A percentile compares a stretch with the other conserved stretches of the same genome.
These are phyloP conservation scores for Saccharomycopsis guyanensis DNA, from an alignment of 805 yeast genomes.

Conservation along the genomic window DNA sequence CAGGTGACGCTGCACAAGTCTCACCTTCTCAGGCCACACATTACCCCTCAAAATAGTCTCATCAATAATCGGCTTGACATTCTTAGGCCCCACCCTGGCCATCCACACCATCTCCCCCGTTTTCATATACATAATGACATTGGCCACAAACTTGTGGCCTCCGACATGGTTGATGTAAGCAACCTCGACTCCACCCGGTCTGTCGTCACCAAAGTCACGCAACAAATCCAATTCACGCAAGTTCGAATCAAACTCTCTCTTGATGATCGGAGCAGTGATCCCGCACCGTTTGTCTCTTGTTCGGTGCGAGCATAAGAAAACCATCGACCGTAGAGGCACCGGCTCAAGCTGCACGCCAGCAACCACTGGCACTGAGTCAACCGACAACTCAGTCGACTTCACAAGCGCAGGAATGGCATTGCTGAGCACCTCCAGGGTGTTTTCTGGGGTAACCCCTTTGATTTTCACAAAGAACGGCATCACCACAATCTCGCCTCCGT, in stretches of 20 bases:
- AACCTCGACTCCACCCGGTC: conserved; percentile 69
- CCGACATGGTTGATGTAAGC: conserved; percentile 82
- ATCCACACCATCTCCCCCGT: conserved; percentile 80
- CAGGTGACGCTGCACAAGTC: conserved; percentile 44
- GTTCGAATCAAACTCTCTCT: conserved; percentile 65
- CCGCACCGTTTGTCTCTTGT: conserved; percentile 94
- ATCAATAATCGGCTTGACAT: conserved; percentile 65
- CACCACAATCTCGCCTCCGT: conserved; percentile 48
- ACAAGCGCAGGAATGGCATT: conserved; percentile 37
- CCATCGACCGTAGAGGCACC: conserved; percentile 37
- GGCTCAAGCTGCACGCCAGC: conserved; percentile 29
- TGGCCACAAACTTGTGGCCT: conserved; percentile 93
- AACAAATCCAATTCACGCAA: conserved; percentile 63
- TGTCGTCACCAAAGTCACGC: conserved; percentile 69
- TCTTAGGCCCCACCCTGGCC: conserved; percentile 76
- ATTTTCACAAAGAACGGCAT: conserved; percentile 74
- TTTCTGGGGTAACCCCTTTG: conserved; percentile 36
- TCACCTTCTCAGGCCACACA: conserved; percentile 63
- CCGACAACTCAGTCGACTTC: conserved; percentile 24
- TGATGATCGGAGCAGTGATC: conserved; percentile 85
- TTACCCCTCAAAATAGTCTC: conserved; percentile 62
- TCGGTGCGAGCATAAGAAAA: conserved; percentile 80
- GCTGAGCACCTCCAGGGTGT: conserved; percentile 38
- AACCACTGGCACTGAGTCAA: too few relatives aligned
- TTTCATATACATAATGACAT: conserved; percentile 67